Evolutionary conservation across 257 asterid genomes (phyloP), one percentile per base, ranked within the genome.

Genomic region (Solanum tacnaense): DNA sequence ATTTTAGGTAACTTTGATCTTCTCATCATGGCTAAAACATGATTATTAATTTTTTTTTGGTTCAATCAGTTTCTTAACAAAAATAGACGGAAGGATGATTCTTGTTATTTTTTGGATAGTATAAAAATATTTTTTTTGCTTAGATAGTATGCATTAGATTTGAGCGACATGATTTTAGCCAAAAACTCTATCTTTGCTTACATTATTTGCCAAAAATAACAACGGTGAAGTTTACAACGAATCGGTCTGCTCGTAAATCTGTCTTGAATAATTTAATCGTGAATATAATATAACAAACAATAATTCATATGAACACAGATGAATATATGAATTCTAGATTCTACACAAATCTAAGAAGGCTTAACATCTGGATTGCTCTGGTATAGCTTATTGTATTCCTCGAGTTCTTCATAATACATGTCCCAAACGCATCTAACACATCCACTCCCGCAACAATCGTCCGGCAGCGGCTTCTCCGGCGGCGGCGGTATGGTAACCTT

Each of bases 341-440:
- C 68, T 65, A 78, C 25, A 13, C 36, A 41, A 78, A 13, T 15
- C 85, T 81, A 72, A 44, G 58, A 52, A 16, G 62, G 27, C 4
- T 72, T 41, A 86, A 25, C 41, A 82, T 39, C 87, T 13, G 88
- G 74, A 29, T 12, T 82, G 13, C 83, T 84, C 86, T 92, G 87
- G 87, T 89, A 90, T 70, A 93, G 90, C 90, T 81, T 87, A 88
- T 94, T 88, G 89, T 94, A 95, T 74, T 93, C 98, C 52, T 95
- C 98, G 60, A 95, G 96, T 90, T 95, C 98, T 29, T 94, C 98
- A 46, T 92, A 95, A 84, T 95, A 95, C 13, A 90, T 75, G 72
- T 95, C 98, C 98, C 98, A 95, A 35, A 95, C 97, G 90, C 98
- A 95, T 87, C 94, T 91, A 52, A 95, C 93, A 85, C 98, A 95